Evolutionary conservation across 208 protist species (phyloP).

Genomic region (Tritrichomonas musculus): DNA sequence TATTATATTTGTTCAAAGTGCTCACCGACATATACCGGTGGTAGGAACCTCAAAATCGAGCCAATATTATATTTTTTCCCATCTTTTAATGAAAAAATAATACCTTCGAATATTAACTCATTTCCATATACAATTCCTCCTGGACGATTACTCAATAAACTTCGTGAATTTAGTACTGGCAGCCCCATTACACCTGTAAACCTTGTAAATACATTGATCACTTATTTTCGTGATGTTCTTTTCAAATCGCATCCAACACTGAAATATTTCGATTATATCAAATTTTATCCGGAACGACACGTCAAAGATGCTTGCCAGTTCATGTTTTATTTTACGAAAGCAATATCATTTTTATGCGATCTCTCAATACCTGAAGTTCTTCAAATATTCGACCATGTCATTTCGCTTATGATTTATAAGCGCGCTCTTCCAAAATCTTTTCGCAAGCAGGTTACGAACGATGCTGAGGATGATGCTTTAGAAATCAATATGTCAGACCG

Average conservation of each 20-base stretch:
- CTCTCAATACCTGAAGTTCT: background rate
- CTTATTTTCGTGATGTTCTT: background rate
- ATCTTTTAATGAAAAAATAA: background rate
- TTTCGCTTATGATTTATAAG: background rate
- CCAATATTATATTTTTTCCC: conserved; percentile 5
- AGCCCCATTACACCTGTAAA: too few relatives aligned
- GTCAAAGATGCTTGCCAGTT: background rate
- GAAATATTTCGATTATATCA: background rate
- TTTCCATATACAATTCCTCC: background rate
- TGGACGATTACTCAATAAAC: background rate
- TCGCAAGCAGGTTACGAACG: background rate
- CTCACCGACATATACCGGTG: too few relatives aligned
- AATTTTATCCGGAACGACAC: background rate
- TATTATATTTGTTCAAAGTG: background rate
- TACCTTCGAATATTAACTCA: background rate
- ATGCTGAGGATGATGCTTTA: background rate
- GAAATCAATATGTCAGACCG: background rate
- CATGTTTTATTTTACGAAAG: background rate
- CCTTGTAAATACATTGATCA: background rate
- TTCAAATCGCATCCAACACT: background rate
- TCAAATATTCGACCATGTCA: background rate
- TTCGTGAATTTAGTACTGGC: background rate
- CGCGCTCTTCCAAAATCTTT: background rate
- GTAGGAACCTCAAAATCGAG: background rate
- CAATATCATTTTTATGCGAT: background rate